Base-by-base conservation (phyloP, 768 basidiomycete genomes). In the Naematelia aurantialba region DNA sequence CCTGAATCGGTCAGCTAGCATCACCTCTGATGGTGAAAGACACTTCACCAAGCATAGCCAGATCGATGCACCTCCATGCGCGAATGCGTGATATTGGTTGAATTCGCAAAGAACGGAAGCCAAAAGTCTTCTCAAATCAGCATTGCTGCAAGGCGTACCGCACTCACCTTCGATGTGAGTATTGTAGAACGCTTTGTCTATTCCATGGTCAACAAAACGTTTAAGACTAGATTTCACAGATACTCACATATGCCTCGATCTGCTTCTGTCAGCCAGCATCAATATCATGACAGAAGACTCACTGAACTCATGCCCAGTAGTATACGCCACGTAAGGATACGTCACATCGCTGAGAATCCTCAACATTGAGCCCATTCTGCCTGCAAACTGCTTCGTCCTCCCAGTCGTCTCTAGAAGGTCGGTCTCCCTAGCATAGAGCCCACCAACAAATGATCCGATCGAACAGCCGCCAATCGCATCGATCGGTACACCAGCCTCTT, bases 31-130 rank as follows among this genome's bases (percentile, higher is more conserved):
- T 71, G 82, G 66, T 73, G 89, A 90, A 88, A 55, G 90, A 89
- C 72, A 85, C n/a, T n/a, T n/a, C 90, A 66, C 94, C 94, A 99
- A 12, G 96, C 94, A 79, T 97, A 98, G n/a, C 96, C 96, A 12
- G 90, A 89, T 67, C 93, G 89, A 69, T 99, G 96, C 45, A 98
- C 87, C 71, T 98, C 92, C 91, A 98, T 98, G 8, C 86, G 83
- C 8, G 91, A 96, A 46, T 89, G 90, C 53, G 87, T 91, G 75
- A 99, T 96, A 69, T 97, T 97, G 19, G 96, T 94, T 1, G 94
- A 90, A 69, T 98, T 98, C 78, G 92, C 96, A 79, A 94, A 98
- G 80, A 85, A 97, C 3, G 94, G 96, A 4, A 99, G 81, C 96
- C 94, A 98, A 89, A 96, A 94, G 78, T 96, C 93, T 77, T 45